These are phyloP conservation scores for Talaromyces proteolyticus DNA, from an alignment of 495 filamentous ascomycete species.

Conservation along the genomic window DNA sequence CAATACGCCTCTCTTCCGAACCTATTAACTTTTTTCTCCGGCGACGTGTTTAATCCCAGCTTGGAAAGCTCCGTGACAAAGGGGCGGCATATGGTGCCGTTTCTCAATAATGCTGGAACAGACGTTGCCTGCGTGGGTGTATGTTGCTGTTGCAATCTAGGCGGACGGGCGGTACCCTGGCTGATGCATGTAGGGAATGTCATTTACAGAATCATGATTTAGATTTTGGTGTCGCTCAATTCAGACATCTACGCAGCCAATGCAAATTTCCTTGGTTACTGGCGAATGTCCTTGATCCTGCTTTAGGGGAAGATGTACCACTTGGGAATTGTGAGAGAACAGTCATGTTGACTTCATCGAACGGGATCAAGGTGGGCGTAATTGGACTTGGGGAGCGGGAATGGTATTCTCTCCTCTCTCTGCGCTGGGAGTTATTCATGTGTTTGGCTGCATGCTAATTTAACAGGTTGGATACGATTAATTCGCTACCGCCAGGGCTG, in stretches of 20 bases:
- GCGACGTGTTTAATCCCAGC: conserved; percentile 88
- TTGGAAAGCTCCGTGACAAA: conserved; percentile 83
- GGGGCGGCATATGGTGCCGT: conserved; percentile 81
- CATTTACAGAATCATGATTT: conserved; percentile 73
- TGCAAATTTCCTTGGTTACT: conserved; percentile 87
- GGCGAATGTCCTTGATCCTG: conserved; percentile 78
- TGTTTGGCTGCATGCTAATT: no score
- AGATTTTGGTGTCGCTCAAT: conserved; percentile 84
- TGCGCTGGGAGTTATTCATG: no score
- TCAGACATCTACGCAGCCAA: conserved; percentile 61
- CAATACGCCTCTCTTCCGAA: conserved; percentile 54
- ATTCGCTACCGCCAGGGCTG: conserved; percentile 71
- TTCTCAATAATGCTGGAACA: conserved; percentile 73
- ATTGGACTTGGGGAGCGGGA: conserved; percentile 77
- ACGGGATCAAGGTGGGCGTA: conserved; percentile 79
- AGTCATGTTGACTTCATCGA: conserved; percentile 67
- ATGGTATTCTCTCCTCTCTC: no score
- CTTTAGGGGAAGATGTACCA: conserved; percentile 59
- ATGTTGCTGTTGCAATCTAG: conserved; percentile 23
- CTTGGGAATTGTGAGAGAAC: conserved; percentile 66
- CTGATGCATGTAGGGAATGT: background rate
- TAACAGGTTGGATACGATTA: conserved; percentile 77
- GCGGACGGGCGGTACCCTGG: background rate
- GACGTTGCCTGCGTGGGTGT: conserved; percentile 76
- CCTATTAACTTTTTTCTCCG: conserved; percentile 78